These are phyloP conservation scores for Pestalotiopsis sp. DNA, from an alignment of 2,329 filamentous ascomycete genomes.

Conservation along the genomic window DNA sequence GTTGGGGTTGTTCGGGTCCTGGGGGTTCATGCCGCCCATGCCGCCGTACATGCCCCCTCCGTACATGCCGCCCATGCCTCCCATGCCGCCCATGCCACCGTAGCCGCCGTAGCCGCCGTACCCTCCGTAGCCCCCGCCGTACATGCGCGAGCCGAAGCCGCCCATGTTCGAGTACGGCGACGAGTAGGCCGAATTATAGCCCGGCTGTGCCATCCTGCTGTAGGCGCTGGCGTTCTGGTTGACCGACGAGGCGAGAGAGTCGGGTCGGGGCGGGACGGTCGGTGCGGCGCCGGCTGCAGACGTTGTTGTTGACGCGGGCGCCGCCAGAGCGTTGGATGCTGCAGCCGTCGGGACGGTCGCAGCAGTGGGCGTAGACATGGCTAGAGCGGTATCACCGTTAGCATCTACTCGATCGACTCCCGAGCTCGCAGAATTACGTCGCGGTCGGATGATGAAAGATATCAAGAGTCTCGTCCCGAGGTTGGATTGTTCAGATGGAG, in stretches of 20 bases:
- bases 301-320: slow-evolving; percentile 45
- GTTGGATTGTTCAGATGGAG: not conserved
- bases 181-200: slow-evolving; percentile 49
- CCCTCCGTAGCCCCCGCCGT: slow-evolving; percentile 42
- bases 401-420: not conserved
- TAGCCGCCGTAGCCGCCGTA: slow-evolving; percentile 51
- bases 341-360: slow-evolving; percentile 38
- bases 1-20: slow-evolving; percentile 82
- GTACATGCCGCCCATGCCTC: slow-evolving; percentile 36
- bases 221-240: slow-evolving; percentile 89
- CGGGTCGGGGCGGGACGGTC: slow-evolving; percentile 78
- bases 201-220: slow-evolving; percentile 60
- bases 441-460: not conserved
- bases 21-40: slow-evolving; percentile 40
- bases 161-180: slow-evolving; percentile 52
- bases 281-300: slow-evolving; percentile 55
- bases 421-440: not conserved
- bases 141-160: slow-evolving; percentile 29
- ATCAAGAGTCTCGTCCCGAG: not conserved
- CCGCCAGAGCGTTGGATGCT: slow-evolving; percentile 40
- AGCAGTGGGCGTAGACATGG: slow-evolving; percentile 40
- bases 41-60: slow-evolving; percentile 37
- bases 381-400: slow-evolving; percentile 21
- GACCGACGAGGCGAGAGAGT: slow-evolving; percentile 75
- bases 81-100: slow-evolving; percentile 42